Base-by-base conservation (phyloP, 257 asterid genomes). In the Nicotiana knightiana region DNA sequence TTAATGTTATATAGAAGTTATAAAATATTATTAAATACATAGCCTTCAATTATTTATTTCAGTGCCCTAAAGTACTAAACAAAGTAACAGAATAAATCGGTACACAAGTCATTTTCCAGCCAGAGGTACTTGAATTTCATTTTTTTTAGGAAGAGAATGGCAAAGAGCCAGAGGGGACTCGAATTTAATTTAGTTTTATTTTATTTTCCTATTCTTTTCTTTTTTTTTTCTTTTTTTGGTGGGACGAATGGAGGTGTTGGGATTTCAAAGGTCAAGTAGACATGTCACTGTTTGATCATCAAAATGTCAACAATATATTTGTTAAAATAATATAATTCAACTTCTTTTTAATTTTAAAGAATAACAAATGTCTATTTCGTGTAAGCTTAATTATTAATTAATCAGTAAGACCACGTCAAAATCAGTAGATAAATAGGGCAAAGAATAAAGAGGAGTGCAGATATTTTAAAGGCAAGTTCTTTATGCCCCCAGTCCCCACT, bases 1-100 rank as follows among this genome's bases (percentile, higher is more conserved):
- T 43, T 43, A 43, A 43, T 43, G 3, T 43, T 71, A 71, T 12
- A 21, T 71, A 21, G 39, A 46, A 46, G 59, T 46, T 43, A 46
- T 71, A 71, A 71, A 46, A 24, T 71, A 46, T 71, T 24, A 71
- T 37, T 39, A 70, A n/a, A 39, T 2, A 6, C 53, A 7, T 21
- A 28, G 43, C 51, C 39, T 48, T 73, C 8, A 73, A 46, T 26
- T 73, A 48, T 48, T 48, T 73, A 73, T 73, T 48, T 12, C 58
- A 26, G 28, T 26, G 21, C 24, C 33, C 62, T 26, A 26, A 43
- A 24, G 62, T 73, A 39, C 33, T n/a, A 46, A 55, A n/a, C 79
- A 73, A 73, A 73, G 62, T 48, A 48, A 73, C 24, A 48, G 79
- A 73, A 73, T 73, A 73, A 6, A 73, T 26, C n/a, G 24, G 79